Evolutionary conservation across 192 early-diverging fungal genomes (phyloP).

Genomic region (Podila epigama): DNA sequence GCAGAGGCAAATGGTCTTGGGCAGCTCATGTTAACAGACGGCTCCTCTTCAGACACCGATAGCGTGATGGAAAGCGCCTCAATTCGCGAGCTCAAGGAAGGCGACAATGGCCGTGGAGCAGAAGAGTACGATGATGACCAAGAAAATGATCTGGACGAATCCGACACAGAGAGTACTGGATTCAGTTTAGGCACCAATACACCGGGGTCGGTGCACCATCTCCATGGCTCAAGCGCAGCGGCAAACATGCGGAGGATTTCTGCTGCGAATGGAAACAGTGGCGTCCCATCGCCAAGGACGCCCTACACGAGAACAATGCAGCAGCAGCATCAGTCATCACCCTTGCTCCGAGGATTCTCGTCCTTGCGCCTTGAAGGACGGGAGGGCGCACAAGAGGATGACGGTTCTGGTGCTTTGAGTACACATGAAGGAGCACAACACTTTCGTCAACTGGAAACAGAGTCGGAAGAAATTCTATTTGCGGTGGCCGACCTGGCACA

Average conservation of each 20-base stretch:
- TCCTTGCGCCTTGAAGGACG: conserved; percentile 20
- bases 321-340: conserved; percentile 2
- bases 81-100: conserved; percentile 19
- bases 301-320: conserved; percentile 10
- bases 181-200: conserved; percentile 40
- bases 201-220: conserved; percentile 26
- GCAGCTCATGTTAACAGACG: conserved; percentile 37
- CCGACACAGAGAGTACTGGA: conserved; percentile 20
- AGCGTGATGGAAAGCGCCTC: conserved; percentile 30
- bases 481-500: conserved; percentile 88
- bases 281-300: conserved; percentile 3
- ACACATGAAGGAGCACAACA: conserved; percentile 10
- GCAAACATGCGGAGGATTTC: conserved; percentile 7
- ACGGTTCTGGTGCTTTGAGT: no score
- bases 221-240: conserved; percentile 5
- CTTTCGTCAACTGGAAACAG: conserved; percentile 65
- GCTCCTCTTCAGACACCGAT: conserved; percentile 22
- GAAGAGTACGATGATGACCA: conserved; percentile 11
- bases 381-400: conserved; percentile 24
- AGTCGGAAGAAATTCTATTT: conserved; percentile 78
- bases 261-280: neutral
- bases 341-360: conserved; percentile 13
- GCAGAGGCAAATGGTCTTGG: conserved; percentile 54
- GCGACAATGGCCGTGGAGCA: conserved; percentile 3
- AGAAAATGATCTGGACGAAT: conserved; percentile 14